These are phyloP conservation scores for Blastobotrys parvus DNA, from an alignment of 805 yeast genomes.

Conservation along the genomic window DNA sequence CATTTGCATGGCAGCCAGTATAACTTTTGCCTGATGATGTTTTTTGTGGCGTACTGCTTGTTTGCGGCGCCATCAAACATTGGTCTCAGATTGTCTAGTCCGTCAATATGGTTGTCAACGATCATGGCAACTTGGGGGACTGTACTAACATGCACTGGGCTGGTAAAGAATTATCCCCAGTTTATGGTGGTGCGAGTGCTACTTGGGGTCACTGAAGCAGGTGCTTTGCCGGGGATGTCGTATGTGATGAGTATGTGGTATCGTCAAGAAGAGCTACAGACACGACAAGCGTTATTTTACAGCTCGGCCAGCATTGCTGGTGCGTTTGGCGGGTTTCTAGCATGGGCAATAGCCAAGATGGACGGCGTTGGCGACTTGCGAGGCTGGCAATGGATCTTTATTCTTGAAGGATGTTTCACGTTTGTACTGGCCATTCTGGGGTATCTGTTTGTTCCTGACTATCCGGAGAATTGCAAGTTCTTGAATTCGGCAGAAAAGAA, in stretches of 20 bases:
- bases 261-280: constrained; percentile 31
- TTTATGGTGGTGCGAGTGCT: constrained; percentile 11
- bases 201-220: constrained; percentile 37
- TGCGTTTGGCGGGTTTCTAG: constrained; percentile 33
- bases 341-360: constrained; percentile 38
- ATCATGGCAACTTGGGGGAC: constrained; percentile 6
- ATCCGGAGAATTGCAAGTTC: background rate
- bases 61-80: constrained; percentile 1
- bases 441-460: background rate
- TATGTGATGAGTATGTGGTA: constrained; percentile 35
- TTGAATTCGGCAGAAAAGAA: background rate
- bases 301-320: constrained; percentile 32
- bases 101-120: constrained; percentile 7
- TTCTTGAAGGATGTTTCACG: constrained; percentile 37
- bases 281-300: constrained; percentile 32
- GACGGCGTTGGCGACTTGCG: constrained; percentile 30
- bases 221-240: constrained; percentile 36
- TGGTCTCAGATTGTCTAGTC: background rate
- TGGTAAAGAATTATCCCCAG: too few species aligned
- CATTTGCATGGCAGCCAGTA: background rate
- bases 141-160: background rate
- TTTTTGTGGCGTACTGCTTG: background rate
- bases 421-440: constrained; percentile 22
- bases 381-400: constrained; percentile 36
- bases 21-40: background rate